Conservation (phyloP, 2,329 filamentous ascomycete species). For the Ampelomyces quisqualis region DNA sequence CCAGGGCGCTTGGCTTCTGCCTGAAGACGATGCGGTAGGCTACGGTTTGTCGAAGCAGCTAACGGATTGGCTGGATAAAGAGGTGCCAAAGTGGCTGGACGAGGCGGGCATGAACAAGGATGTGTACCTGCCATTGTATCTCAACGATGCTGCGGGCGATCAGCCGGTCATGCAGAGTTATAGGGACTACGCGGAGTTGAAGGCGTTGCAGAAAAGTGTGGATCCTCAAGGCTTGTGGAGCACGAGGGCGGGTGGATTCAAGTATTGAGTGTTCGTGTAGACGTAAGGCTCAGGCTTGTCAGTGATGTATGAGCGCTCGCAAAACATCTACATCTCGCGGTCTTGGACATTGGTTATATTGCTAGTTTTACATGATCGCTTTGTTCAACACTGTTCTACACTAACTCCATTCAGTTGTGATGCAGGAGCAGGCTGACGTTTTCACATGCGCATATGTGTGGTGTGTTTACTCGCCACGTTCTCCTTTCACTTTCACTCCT, state of each 20-base stretch:
- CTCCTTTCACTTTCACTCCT: not conserved
- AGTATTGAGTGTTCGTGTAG: constrained; percentile 12
- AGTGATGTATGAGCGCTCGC: too few relatives aligned
- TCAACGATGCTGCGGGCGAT: constrained; percentile 28
- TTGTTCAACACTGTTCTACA: too few relatives aligned
- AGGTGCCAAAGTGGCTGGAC: constrained; percentile 24
- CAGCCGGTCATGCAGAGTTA: constrained; percentile 25
- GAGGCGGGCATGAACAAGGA: constrained; percentile 20
- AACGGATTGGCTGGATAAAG: constrained; percentile 24
- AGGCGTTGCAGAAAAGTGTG: constrained; percentile 20
- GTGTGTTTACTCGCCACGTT: too few relatives aligned
- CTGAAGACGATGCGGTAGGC: constrained; percentile 16
- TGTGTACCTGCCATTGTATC: constrained; percentile 24
- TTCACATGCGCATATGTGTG: too few relatives aligned
- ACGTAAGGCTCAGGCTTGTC: too few relatives aligned
- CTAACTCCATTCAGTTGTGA: too few relatives aligned
- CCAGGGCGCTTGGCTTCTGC: constrained; percentile 20
- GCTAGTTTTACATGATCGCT: too few relatives aligned
- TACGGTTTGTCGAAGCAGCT: constrained; percentile 18
- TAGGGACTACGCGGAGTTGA: constrained; percentile 20
- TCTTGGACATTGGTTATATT: too few relatives aligned
- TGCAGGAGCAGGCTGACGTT: too few relatives aligned
- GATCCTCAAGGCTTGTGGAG: constrained; percentile 26
- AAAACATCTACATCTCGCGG: too few relatives aligned
- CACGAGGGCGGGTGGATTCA: constrained; percentile 23